Conservation (phyloP, 164 flowering plant species). For the Santalum album region DNA sequence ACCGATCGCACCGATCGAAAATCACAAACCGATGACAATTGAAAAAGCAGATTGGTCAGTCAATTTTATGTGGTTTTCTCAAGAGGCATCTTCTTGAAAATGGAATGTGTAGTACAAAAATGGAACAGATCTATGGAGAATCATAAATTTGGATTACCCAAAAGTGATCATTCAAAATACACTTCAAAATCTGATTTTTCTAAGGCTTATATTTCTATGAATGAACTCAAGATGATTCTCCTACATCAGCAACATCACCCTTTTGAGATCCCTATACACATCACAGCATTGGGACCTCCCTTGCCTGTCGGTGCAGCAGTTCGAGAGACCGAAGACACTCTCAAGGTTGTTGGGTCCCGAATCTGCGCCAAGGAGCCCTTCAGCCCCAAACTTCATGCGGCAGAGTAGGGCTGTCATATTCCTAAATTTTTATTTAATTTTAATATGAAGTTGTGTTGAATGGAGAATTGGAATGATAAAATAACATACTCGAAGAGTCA, state of each 20-base stretch:
- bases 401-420: constrained; percentile 48
- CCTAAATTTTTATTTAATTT: too few relatives aligned
- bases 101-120: constrained; percentile 50
- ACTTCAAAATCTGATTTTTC: too few relatives aligned
- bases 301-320: constrained; percentile 34
- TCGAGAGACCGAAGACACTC: constrained; percentile 14
- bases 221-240: constrained; percentile 67
- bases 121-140: constrained; percentile 58
- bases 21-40: too few relatives aligned
- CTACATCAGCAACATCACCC: constrained; percentile 28
- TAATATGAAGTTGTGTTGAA: too few relatives aligned
- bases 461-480: too few relatives aligned
- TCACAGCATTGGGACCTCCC: constrained; percentile 56
- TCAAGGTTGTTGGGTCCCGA: constrained; percentile 18
- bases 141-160: neutral
- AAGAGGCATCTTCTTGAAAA: too few relatives aligned
- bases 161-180: neutral
- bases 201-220: constrained; percentile 27
- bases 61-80: too few relatives aligned
- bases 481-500: too few relatives aligned
- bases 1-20: too few relatives aligned
- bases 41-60: too few relatives aligned
- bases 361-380: constrained; percentile 25
- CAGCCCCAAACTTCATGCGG: constrained; percentile 31
- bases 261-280: constrained; percentile 30